Evolutionary conservation across 1,139 yeast genomes (phyloP).

Genomic region (Schizosaccharomyces versatilis): DNA sequence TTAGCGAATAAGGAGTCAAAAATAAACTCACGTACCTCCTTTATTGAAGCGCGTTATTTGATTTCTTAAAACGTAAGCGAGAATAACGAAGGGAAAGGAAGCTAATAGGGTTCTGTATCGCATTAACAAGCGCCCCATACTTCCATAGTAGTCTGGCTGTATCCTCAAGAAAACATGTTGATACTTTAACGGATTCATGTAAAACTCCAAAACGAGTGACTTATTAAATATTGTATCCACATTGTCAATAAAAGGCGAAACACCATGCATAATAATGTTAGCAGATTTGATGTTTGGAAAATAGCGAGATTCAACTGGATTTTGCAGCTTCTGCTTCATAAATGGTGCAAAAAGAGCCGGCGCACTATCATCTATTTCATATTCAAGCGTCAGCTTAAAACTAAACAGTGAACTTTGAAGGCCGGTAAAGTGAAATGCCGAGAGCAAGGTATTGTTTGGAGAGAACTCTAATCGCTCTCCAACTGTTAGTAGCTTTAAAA

Average conservation of each 20-base stretch:
- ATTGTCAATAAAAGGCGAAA: slow-evolving; percentile 53
- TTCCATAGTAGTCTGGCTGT: slow-evolving; percentile 20
- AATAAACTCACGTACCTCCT: slow-evolving; percentile 28
- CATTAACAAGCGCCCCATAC: slow-evolving; percentile 20
- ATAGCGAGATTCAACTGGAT: slow-evolving; percentile 62
- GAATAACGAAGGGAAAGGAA: slow-evolving; percentile 18
- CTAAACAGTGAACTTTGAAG: slow-evolving; percentile 45
- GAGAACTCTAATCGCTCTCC: neutral
- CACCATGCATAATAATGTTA: slow-evolving; percentile 34
- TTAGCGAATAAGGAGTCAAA: slow-evolving; percentile 14
- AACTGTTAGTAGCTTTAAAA: neutral
- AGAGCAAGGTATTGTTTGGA: neutral
- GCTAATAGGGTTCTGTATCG: slow-evolving; percentile 19
- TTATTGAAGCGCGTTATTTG: slow-evolving; percentile 16
- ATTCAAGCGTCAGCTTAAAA: slow-evolving; percentile 23
- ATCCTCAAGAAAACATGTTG: slow-evolving; percentile 15
- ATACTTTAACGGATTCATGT: slow-evolving; percentile 17
- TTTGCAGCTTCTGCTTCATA: slow-evolving; percentile 42
- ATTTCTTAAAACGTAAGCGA: slow-evolving; percentile 15
- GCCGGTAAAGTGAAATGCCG: slow-evolving; percentile 26
- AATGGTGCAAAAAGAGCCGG: slow-evolving; percentile 34
- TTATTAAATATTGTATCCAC: slow-evolving; percentile 10
- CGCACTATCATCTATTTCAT: slow-evolving; percentile 4
- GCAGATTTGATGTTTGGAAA: slow-evolving; percentile 30
- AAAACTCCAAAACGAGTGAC: slow-evolving; percentile 20